phyloP scores from a whole-genome alignment of 2,329 filamentous ascomycete species.

The Sporothrix schenckii region DNA sequence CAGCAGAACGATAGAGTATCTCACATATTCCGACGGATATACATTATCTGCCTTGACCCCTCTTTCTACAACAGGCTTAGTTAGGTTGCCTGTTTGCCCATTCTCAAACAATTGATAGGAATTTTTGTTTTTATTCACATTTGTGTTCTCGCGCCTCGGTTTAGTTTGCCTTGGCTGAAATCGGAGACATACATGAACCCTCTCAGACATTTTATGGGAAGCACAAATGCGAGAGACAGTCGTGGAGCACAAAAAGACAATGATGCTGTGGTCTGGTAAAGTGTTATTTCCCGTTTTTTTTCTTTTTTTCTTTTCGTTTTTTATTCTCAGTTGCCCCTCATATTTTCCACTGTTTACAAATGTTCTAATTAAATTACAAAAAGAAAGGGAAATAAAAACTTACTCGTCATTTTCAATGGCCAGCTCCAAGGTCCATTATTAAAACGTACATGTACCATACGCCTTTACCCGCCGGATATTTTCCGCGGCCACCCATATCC shows the following conservation, averaged over 20 bases:
- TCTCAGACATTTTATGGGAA: too few species aligned
- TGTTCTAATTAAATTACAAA: background rate
- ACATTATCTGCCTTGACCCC: slow-evolving; percentile 13
- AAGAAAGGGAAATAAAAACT: background rate
- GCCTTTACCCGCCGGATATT: slow-evolving; percentile 27
- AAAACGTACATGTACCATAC: slow-evolving; percentile 1
- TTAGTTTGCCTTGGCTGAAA: background rate
- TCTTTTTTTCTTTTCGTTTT: background rate
- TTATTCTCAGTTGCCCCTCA: background rate
- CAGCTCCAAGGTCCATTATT: background rate
- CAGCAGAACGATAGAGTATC: background rate
- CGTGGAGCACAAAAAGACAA: too few species aligned
- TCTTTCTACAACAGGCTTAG: slow-evolving; percentile 7
- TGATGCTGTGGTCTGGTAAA: too few species aligned
- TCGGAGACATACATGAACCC: background rate
- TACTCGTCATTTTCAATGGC: background rate
- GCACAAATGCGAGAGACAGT: too few species aligned
- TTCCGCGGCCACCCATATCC: background rate
- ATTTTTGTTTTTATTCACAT: background rate
- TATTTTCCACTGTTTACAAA: too few species aligned
- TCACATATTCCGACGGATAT: background rate
- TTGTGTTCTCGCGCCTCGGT: background rate
- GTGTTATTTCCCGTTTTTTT: too few species aligned
- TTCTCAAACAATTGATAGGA: background rate
- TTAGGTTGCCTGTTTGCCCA: background rate